Evolutionary conservation across 2,329 filamentous ascomycete species (phyloP).

Genomic region (Arthrobotrys entomopaga): DNA sequence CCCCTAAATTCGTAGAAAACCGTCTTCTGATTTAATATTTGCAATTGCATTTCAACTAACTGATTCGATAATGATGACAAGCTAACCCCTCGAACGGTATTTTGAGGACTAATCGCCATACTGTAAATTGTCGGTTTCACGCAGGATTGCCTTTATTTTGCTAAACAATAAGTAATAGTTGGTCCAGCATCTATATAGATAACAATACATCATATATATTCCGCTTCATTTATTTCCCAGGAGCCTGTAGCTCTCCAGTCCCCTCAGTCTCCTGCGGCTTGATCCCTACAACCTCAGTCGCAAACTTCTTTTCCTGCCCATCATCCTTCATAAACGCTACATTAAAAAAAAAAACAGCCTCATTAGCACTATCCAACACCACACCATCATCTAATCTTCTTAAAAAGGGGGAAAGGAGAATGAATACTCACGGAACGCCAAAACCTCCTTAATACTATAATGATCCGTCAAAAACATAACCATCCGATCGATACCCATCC

Average conservation of each 20-base stretch:
- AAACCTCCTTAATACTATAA: conserved; percentile 94
- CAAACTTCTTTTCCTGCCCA: conserved; percentile 67
- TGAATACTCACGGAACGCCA: conserved; percentile 77
- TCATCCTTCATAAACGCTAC: conserved; percentile 91
- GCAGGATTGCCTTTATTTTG: too few relatives aligned
- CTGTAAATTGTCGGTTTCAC: too few relatives aligned
- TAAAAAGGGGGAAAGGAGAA: background rate
- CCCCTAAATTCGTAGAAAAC: too few relatives aligned
- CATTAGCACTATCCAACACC: conserved; percentile 2
- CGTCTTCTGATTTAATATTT: too few relatives aligned
- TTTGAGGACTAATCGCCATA: too few relatives aligned
- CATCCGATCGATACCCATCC: conserved; percentile 92
- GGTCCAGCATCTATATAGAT: background rate
- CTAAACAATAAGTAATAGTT: too few relatives aligned
- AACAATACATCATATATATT: background rate
- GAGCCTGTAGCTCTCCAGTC: conserved; percentile 39
- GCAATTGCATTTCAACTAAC: too few relatives aligned
- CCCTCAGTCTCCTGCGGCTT: conserved; percentile 49
- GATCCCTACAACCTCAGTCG: conserved; percentile 59
- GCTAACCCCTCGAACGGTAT: too few relatives aligned
- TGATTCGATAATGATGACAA: too few relatives aligned
- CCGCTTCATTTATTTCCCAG: conserved; percentile 20
- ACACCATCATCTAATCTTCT: too few relatives aligned
- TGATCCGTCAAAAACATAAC: conserved; percentile 97
- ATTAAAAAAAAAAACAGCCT: background rate